Percentiles rank a stretch among this genome's conserved stretches.
These are phyloP conservation scores for Rugosomyces carneus DNA, from an alignment of 1,284 basidiomycete species.

Conservation along the genomic window DNA sequence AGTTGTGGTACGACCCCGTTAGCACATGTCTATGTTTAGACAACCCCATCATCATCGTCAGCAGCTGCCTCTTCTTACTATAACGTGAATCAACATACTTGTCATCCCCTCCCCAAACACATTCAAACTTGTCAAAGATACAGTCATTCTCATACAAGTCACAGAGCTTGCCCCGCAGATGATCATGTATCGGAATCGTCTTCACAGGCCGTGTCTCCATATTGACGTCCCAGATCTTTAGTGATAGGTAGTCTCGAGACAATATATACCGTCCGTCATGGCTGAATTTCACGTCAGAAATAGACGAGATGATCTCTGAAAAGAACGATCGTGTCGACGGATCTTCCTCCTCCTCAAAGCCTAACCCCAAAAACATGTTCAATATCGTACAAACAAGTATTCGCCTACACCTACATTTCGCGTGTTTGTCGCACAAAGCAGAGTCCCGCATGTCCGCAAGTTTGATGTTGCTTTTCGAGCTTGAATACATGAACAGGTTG, in stretches of 20 bases:
- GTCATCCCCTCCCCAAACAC: slow-evolving; percentile 93
- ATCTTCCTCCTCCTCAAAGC: slow-evolving; percentile 98
- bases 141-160: slow-evolving; percentile 99
- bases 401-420: slow-evolving; percentile 73
- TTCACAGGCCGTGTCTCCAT: slow-evolving; percentile 97
- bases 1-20: slow-evolving; percentile 99
- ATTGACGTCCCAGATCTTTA: slow-evolving; percentile 99
- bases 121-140: slow-evolving; percentile 99
- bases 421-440: slow-evolving; percentile 93
- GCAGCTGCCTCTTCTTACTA: not conserved
- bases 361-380: slow-evolving; percentile 36
- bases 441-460: slow-evolving; percentile 99
- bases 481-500: slow-evolving; percentile 99
- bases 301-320: slow-evolving; percentile 99
- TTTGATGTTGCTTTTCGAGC: slow-evolving; percentile 99
- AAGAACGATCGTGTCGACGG: slow-evolving; percentile 98
- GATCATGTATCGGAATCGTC: slow-evolving; percentile 98
- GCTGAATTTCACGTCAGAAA: slow-evolving; percentile 99
- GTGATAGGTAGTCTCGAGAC: slow-evolving; percentile 93
- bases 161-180: slow-evolving; percentile 94
- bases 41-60: not conserved
- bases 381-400: slow-evolving; percentile 10
- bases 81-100: slow-evolving; percentile 57
- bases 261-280: slow-evolving; percentile 96
- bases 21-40: slow-evolving; percentile 70